Base-by-base conservation (phyloP, 2,329 filamentous ascomycete species). In the Dactylellina haptotyla region DNA sequence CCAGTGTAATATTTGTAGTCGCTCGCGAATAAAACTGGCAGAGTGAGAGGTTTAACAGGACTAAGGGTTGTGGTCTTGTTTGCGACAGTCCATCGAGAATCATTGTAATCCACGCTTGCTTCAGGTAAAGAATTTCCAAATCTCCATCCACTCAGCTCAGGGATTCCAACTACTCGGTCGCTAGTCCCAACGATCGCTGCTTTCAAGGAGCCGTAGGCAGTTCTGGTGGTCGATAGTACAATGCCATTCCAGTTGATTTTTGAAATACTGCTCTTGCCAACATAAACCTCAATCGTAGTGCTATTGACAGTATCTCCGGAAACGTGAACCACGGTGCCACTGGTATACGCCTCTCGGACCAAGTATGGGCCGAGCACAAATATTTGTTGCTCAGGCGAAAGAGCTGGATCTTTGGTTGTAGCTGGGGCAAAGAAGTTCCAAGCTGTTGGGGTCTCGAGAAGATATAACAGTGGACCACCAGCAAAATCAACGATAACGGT, bases 391-490 rank as follows among this genome's bases (percentile, higher is more conserved):
- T 82, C 76, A 0, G 84, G 80, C 1, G 79, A 78, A 16, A 85
- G 82, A 41, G 80, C 79, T 0, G 85, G 85, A 62, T 84, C 80
- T 0, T 76, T 77, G 0, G 83, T 83, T 6, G 83, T 83, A 1
- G 84, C 76, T 2, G 85, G 83, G 1, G 85, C 85, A 80, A 84
- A 87, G 77, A 87, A 86, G 4, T 83, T 84, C 83, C 84, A 87
- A 0, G 85, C 86, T 0, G 85, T 83, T 9, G 82, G 78, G 20
- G 83, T 81, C 45, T 87, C 85, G 2, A 87, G 80, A 3, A 88
- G 80, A 63, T 86, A 85, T 2, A 84, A 79, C 0, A 86, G 69
- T 1, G 84, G 80, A 0, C 83, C 83, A 54, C 85, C 84, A 0
- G 83, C 83, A 58, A 87, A 84, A 39, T 83, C 79, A 1, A 87